A percentile compares a stretch with the other conserved stretches of the same genome.
Evolutionary conservation across 768 basidiomycete species (phyloP).

Genomic region (Lentinula raphanica): DNA sequence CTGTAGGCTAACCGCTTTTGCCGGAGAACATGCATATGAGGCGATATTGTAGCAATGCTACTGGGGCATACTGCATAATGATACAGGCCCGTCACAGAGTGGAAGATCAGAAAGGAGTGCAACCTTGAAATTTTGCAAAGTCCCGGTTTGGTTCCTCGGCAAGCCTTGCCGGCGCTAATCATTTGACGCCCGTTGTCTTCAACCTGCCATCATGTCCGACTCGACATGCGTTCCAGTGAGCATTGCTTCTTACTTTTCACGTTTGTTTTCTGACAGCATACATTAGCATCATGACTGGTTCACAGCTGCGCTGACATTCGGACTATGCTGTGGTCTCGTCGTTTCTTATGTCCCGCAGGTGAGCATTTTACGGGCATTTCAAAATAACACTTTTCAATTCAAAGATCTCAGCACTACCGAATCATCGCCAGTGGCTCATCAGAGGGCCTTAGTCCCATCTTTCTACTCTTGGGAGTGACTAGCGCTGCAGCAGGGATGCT

Average conservation of each 20-base stretch:
- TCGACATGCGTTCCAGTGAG: slow-evolving; percentile 7
- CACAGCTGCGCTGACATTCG: slow-evolving; percentile 55
- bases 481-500: slow-evolving; percentile 78
- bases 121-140: too few relatives aligned
- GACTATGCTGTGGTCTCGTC: slow-evolving; percentile 68
- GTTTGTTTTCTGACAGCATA: not conserved
- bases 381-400: not conserved
- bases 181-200: not conserved
- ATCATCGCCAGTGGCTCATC: slow-evolving; percentile 77
- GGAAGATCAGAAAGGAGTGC: too few relatives aligned
- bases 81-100: too few relatives aligned
- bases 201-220: not conserved
- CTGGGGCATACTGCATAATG: too few relatives aligned
- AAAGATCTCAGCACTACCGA: slow-evolving; percentile 54
- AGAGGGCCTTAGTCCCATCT: slow-evolving; percentile 90
- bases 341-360: slow-evolving; percentile 86
- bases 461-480: slow-evolving; percentile 82
- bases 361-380: slow-evolving; percentile 16
- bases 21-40: too few relatives aligned
- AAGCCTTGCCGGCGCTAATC: not conserved
- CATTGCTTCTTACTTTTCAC: not conserved
- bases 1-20: too few relatives aligned
- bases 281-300: slow-evolving; percentile 76
- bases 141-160: too few relatives aligned
- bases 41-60: too few relatives aligned